Percentiles rank a stretch among this genome's conserved stretches.
These are phyloP conservation scores for Saccharum spontaneum DNA, from an alignment of 176 grass and related monocot genomes.

Conservation along the genomic window DNA sequence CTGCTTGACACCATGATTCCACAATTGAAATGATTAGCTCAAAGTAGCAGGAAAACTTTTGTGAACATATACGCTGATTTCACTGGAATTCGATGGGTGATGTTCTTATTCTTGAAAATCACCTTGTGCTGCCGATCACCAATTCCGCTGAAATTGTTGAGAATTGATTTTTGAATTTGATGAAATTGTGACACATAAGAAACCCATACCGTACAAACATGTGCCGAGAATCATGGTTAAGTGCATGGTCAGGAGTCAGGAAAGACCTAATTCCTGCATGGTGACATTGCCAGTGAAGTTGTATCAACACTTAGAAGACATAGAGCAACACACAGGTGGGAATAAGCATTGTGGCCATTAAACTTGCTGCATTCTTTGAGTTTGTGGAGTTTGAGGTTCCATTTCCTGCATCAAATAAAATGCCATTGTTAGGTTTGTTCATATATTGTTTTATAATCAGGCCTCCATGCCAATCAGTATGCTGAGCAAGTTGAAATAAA, in stretches of 20 bases:
- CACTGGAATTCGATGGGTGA: neutral
- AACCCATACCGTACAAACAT: constrained; percentile 6
- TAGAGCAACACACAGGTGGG: constrained; percentile 34
- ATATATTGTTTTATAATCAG: neutral
- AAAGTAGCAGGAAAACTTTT: neutral
- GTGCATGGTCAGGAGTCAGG: constrained; percentile 12
- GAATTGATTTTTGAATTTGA: neutral
- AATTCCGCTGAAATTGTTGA: neutral
- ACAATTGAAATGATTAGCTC: neutral
- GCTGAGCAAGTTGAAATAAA: neutral
- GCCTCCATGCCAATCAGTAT: neutral
- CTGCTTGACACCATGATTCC: neutral
- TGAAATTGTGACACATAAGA: constrained; percentile 5
- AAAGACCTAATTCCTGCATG: constrained; percentile 21
- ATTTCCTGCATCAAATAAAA: constrained; percentile 46
- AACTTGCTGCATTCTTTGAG: constrained; percentile 39
- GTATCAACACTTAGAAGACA: constrained; percentile 33
- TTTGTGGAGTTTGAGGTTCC: constrained; percentile 37
- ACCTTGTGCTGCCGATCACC: neutral
- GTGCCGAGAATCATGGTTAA: constrained; percentile 2
- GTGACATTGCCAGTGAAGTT: constrained; percentile 5
- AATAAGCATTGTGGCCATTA: constrained; percentile 26
- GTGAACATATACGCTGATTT: neutral
- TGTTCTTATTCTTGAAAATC: neutral
- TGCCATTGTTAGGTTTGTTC: neutral